Base-by-base conservation (phyloP, 345 rosid genomes). In the Angophora floribunda region DNA sequence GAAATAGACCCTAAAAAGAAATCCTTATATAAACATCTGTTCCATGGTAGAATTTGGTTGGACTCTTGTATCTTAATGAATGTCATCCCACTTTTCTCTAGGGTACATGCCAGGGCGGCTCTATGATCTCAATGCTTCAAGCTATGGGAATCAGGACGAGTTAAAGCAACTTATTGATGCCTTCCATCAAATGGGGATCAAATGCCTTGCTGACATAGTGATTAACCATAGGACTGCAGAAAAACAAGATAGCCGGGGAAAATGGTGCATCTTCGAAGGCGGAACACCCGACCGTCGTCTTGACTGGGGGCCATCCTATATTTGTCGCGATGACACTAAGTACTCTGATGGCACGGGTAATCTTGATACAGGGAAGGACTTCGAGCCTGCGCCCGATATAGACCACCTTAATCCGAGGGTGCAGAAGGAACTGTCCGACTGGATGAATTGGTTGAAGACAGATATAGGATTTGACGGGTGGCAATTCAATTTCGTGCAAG, bases 41-140 rank as follows among this genome's bases (percentile, higher is more conserved):
- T 75, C 82, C 49, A 19, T 19, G 49, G 26, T 75, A 9, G 82
- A 75, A 36, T 19, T 36, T 6, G 17, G 7, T 9, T 6, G 49
- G 2, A 75, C 82, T 75, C 28, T 75, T 49, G 11, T 36, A 36
- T 11, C 19, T 75, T 1, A 19, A 1, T 75, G 49, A 75, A 41
- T 41, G 4, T 41, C 82, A 3, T 36, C 82, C 28, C n/a, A 22
- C 12, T 15, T 86, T 79, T 63, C 88, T 41, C 7, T 86, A 97
- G 99, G 99, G 21, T 97, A 97, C 89, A 51, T 97, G 89, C 99
- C 99, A 7, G 99, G 99, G n/a, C 93, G 97, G 91, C 92, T 97
- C 7, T 96, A 97, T 89, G 99, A 97, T 92, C 92, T 97, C 1
- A 84, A 91, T 70, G 91, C 93, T 49, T 97, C 99, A 30, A 95